Evolutionary conservation across 2,329 filamentous ascomycete genomes (phyloP).

Genomic region (Fusarium staphyleae): DNA sequence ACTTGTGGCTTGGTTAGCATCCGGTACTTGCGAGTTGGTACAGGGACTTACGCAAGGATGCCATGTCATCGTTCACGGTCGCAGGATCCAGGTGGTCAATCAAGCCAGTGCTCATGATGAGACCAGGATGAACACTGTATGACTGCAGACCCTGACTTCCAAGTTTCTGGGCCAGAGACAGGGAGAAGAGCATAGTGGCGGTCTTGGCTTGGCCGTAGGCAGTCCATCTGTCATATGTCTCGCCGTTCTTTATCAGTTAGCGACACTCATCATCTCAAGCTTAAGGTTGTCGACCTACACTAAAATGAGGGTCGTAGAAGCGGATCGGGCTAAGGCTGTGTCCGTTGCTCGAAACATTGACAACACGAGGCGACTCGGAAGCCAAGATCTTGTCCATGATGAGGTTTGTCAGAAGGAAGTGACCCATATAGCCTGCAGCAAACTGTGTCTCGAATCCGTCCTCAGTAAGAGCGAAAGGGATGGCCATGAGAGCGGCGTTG

Average conservation of each 20-base stretch:
- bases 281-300: constrained; percentile 27
- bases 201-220: constrained; percentile 52
- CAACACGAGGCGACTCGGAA: constrained; percentile 46
- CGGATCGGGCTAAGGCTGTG: constrained; percentile 44
- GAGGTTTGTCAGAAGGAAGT: constrained; percentile 56
- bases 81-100: constrained; percentile 33
- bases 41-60: constrained; percentile 21
- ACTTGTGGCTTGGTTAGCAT: constrained; percentile 6
- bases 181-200: constrained; percentile 47
- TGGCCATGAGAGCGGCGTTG: constrained; percentile 53
- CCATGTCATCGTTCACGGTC: constrained; percentile 23
- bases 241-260: constrained; percentile 41
- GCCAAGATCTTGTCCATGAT: constrained; percentile 53
- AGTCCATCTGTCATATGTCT: constrained; percentile 43
- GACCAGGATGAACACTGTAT: constrained; percentile 48
- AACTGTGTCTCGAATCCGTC: constrained; percentile 55
- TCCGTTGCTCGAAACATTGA: constrained; percentile 51
- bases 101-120: constrained; percentile 37
- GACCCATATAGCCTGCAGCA: constrained; percentile 54
- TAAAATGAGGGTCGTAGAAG: constrained; percentile 45
- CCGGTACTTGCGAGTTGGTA: fast-evolving
- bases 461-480: constrained; percentile 38
- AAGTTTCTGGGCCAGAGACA: constrained; percentile 44
- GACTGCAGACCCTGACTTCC: constrained; percentile 42
- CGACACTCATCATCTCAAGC: background rate